Conservation (phyloP, 495 filamentous ascomycete species). For the Evernia prunastri region DNA sequence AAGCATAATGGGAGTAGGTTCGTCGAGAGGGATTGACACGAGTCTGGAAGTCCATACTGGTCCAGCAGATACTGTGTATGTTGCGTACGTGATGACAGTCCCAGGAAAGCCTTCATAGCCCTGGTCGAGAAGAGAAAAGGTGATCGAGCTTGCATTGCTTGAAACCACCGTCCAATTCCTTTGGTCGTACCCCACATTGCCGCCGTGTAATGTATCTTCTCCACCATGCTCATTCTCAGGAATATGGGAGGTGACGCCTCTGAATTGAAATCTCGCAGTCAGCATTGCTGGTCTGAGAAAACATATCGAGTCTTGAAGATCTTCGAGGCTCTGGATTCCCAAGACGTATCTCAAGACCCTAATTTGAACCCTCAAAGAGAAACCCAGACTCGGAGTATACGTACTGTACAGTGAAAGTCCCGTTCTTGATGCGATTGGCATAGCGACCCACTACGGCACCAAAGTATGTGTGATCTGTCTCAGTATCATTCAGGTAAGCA, state of each 20-base stretch:
- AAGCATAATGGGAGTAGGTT: constrained; percentile 78
- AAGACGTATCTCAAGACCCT: not conserved
- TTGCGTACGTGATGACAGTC: constrained; percentile 69
- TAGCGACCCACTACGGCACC: constrained; percentile 75
- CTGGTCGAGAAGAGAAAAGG: constrained; percentile 71
- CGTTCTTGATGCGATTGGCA: constrained; percentile 83
- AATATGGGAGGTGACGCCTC: constrained; percentile 54
- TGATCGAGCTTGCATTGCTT: constrained; percentile 61
- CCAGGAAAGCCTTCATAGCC: constrained; percentile 74
- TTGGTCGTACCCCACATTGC: constrained; percentile 73
- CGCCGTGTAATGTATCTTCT: constrained; percentile 71
- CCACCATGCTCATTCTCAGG: constrained; percentile 66
- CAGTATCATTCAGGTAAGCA: constrained; percentile 58
- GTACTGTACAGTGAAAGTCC: constrained; percentile 62
- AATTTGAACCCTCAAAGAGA: not conserved
- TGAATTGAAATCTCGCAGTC: not conserved
- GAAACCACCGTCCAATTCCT: constrained; percentile 70
- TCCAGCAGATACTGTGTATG: constrained; percentile 54
- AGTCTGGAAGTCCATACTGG: constrained; percentile 44
- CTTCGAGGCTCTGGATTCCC: not conserved
- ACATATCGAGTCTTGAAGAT: too few species aligned
- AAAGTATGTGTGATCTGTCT: constrained; percentile 65
- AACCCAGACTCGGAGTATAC: not conserved
- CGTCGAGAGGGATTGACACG: constrained; percentile 64
- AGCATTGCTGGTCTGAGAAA: not conserved